Conservation (phyloP, 2,329 filamentous ascomycete genomes). For the Colletotrichum echinochloae region DNA sequence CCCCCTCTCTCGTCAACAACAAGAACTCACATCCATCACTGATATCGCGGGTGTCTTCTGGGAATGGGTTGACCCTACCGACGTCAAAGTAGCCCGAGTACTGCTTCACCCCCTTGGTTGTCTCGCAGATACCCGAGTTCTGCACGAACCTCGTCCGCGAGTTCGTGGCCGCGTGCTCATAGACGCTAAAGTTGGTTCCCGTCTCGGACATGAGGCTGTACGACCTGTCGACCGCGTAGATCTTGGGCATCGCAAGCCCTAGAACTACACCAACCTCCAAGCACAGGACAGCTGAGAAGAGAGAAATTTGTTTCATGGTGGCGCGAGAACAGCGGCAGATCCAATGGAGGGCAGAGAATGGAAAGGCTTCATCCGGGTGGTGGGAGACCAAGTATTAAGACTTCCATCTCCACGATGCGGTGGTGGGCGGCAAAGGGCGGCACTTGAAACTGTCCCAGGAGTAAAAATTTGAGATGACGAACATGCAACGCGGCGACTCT, state of each 20-base stretch:
- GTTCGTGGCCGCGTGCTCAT: conserved; percentile 60
- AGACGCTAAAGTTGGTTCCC: conserved; percentile 55
- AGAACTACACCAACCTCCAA: conserved; percentile 15
- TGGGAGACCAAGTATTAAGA: background rate
- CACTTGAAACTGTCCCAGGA: conserved; percentile 15
- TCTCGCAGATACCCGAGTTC: conserved; percentile 65
- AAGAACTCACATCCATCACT: background rate
- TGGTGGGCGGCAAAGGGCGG: conserved; percentile 5
- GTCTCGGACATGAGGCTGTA: conserved; percentile 35
- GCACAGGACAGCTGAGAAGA: conserved; percentile 11
- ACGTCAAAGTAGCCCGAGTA: conserved; percentile 64
- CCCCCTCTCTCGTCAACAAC: conserved; percentile 38
- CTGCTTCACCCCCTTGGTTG: conserved; percentile 61
- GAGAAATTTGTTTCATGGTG: conserved; percentile 8
- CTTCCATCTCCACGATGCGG: no score
- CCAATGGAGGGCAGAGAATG: background rate
- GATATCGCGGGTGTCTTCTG: conserved; percentile 1
- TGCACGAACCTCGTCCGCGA: conserved; percentile 60
- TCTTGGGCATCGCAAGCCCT: conserved; percentile 13
- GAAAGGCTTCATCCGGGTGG: background rate
- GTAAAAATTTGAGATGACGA: background rate
- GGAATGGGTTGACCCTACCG: conserved; percentile 44
- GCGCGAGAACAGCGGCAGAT: background rate
- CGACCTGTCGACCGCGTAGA: conserved; percentile 35
- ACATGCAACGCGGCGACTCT: background rate